A percentile compares a stretch with the other conserved stretches of the same genome.
Conservation (phyloP, 2,329 filamentous ascomycete species). For the Penicillium sp. region DNA sequence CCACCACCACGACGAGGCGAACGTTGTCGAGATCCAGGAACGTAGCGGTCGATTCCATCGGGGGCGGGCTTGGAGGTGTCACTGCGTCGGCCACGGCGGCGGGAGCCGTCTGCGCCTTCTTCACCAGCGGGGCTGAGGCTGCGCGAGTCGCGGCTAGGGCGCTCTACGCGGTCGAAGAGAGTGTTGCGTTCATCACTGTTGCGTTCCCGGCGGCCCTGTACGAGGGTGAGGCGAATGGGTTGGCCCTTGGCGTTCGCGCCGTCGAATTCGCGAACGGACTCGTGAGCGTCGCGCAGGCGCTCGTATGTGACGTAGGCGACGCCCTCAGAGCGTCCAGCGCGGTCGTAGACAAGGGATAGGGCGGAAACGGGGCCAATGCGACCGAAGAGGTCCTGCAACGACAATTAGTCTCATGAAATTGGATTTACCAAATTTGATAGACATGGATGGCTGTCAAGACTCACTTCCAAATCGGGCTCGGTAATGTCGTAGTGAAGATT, state of each 20-base stretch:
- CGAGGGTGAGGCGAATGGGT: slow-evolving; percentile 73
- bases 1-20: slow-evolving; percentile 52
- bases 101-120: slow-evolving; percentile 35
- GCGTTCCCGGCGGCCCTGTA: slow-evolving; percentile 55
- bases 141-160: slow-evolving; percentile 46
- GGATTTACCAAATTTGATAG: neutral
- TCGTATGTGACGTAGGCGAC: slow-evolving; percentile 83
- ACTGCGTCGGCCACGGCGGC: slow-evolving; percentile 56
- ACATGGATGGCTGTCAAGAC: slow-evolving; percentile 14
- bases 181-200: slow-evolving; percentile 53
- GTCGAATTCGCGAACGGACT: slow-evolving; percentile 79
- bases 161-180: slow-evolving; percentile 67
- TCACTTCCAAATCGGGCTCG: slow-evolving; percentile 78
- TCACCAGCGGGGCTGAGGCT: slow-evolving; percentile 48
- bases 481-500: slow-evolving; percentile 93
- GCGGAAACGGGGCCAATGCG: slow-evolving; percentile 73
- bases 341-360: slow-evolving; percentile 78
- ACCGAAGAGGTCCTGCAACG: slow-evolving; percentile 72
- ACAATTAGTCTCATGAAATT: neutral
- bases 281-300: slow-evolving; percentile 68
- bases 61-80: slow-evolving; percentile 60
- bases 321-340: slow-evolving; percentile 84
- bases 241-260: slow-evolving; percentile 89
- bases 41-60: slow-evolving; percentile 76
- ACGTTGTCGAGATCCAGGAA: slow-evolving; percentile 62